Conservation (phyloP, 202 grass and related monocot species). For the Carex arenaria region DNA sequence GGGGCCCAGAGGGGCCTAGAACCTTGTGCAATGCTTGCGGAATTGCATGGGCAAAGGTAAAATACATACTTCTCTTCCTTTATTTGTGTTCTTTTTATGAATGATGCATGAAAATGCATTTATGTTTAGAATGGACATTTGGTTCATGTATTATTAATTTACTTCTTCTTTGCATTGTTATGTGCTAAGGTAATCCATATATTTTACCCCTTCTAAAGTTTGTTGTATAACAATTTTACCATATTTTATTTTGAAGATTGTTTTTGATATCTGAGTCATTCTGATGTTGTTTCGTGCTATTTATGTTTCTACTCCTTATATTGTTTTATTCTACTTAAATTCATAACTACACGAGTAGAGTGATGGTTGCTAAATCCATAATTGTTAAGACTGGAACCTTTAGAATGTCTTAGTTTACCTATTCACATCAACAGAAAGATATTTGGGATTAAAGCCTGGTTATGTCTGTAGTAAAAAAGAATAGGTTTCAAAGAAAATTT, state of each 20-base stretch:
- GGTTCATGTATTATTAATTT: neutral
- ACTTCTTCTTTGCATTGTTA: neutral
- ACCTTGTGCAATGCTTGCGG: conserved; percentile 95
- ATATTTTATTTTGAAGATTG: neutral
- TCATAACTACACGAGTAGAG: too few species aligned
- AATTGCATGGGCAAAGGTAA: conserved; percentile 93
- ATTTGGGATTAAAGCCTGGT: neutral
- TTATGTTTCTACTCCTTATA: too few species aligned
- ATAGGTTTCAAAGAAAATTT: neutral
- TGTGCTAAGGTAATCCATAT: too few species aligned
- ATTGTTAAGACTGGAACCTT: too few species aligned
- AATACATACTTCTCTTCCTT: neutral
- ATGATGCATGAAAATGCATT: neutral
- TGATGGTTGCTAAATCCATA: neutral
- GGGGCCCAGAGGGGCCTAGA: conserved; percentile 66
- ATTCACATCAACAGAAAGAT: neutral
- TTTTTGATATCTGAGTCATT: too few species aligned
- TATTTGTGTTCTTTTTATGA: neutral
- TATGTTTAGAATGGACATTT: neutral
- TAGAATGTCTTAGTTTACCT: too few species aligned
- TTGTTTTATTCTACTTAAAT: too few species aligned
- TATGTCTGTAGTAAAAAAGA: neutral
- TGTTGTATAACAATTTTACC: neutral
- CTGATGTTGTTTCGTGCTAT: too few species aligned
- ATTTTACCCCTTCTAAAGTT: neutral